These are phyloP conservation scores for Myrica gale DNA, from an alignment of 306 rosid species.

Conservation along the genomic window DNA sequence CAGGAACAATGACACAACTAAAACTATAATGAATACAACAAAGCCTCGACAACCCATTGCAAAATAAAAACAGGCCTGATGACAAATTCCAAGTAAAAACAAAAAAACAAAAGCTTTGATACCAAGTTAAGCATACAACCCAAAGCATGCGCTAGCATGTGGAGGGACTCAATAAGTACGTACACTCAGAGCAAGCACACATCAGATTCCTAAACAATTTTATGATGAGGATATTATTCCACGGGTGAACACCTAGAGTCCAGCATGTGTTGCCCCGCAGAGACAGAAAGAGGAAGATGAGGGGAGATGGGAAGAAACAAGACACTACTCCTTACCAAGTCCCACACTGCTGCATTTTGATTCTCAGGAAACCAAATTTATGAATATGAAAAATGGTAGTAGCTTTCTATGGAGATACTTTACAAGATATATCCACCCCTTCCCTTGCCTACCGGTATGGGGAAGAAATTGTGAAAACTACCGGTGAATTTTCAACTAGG, in stretches of 20 bases:
- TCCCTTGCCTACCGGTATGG: background rate
- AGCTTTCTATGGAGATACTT: background rate
- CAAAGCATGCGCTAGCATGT: background rate
- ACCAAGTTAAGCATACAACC: background rate
- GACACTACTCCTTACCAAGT: background rate
- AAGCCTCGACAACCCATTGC: background rate
- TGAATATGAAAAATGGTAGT: background rate
- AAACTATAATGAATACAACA: too few species aligned
- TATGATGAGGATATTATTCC: background rate
- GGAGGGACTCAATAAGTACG: background rate
- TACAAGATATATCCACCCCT: background rate
- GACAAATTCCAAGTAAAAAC: background rate
- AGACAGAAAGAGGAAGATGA: background rate
- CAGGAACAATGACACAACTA: too few species aligned
- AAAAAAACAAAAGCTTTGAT: background rate
- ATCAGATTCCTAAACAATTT: too few species aligned
- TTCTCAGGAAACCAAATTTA: background rate
- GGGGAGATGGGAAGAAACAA: background rate
- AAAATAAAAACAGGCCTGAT: background rate
- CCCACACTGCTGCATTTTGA: background rate
- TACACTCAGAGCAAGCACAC: too few species aligned
- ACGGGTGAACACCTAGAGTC: background rate
- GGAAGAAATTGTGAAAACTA: background rate
- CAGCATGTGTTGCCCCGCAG: background rate
- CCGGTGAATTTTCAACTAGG: background rate